phyloP scores from a whole-genome alignment of 768 basidiomycete species.

The Hortiboletus campestris region DNA sequence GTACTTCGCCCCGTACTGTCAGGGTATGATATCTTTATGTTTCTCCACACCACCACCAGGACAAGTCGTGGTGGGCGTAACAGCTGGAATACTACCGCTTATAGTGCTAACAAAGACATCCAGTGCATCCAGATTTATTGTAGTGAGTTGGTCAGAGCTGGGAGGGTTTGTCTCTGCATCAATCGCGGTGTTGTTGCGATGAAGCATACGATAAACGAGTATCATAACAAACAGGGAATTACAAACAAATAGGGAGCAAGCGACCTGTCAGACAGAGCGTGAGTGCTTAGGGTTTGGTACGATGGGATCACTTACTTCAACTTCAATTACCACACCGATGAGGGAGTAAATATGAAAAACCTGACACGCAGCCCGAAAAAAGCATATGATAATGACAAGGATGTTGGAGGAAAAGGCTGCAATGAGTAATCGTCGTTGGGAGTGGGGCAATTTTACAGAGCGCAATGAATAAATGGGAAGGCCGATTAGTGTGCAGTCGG shows the following conservation, averaged over 20 bases:
- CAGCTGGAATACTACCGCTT: not conserved
- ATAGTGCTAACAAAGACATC: not conserved
- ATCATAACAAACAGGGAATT: constrained; percentile 10
- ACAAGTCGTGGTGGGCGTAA: not conserved
- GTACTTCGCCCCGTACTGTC: not conserved
- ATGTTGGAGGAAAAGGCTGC: constrained; percentile 8
- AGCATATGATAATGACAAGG: constrained; percentile 1
- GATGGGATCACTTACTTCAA: constrained; percentile 8
- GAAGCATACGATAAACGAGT: constrained; percentile 8
- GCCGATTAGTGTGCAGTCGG: constrained; percentile 12
- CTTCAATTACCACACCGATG: constrained; percentile 8
- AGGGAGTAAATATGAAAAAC: not conserved
- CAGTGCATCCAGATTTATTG: constrained; percentile 1
- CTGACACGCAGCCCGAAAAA: constrained; percentile 9
- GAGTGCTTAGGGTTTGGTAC: not conserved
- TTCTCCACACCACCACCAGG: not conserved
- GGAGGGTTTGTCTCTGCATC: not conserved
- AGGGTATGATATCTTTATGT: not conserved
- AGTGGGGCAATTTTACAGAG: constrained; percentile 1
- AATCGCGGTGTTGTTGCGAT: not conserved
- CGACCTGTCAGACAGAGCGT: constrained; percentile 11
- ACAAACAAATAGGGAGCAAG: constrained; percentile 13
- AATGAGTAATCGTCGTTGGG: constrained; percentile 6
- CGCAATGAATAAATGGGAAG: constrained; percentile 7
- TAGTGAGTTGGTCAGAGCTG: constrained; percentile 8